Base-by-base conservation (phyloP, 352 stramenopile genomes). In the Globisporangium paddicum region DNA sequence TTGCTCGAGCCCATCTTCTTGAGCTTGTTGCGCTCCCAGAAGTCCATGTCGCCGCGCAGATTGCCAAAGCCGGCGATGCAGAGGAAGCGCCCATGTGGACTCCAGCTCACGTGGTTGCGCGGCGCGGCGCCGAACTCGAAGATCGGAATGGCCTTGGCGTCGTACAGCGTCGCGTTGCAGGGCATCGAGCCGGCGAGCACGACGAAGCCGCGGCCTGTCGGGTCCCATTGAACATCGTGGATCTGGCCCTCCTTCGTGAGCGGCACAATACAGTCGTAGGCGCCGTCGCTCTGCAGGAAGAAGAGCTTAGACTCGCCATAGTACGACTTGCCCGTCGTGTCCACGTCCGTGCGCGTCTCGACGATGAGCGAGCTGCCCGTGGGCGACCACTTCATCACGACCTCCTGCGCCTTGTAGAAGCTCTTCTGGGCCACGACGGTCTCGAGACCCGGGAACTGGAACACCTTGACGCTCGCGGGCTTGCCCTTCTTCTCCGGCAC, bases 291-390 rank as follows among this genome's bases (percentile, higher is more conserved):
- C 69, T 97, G 83, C 62, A 99, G 71, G 63, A 99, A 94, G 72
- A 98, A 99, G 2, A 99, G 73, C 10, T 93, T 90, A 0, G 96
- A 98, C 55, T 97, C 96, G 48, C 97, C 97, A 61, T 99, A 99
- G 76, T 99, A 99, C 42, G 90, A 98, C 71, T 98, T 86, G 58
- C 94, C 94, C 0, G 87, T 94, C 38, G 88, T 96, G 61, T 97
- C 90, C 18, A 97, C 83, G 55, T 97, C 90, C 53, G 90, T 97
- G 55, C 87, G 87, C 42, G 89, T 97, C 72, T 97, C 84, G 65
- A 96, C 92, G 51, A 97, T 83, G 25, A 97, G 69, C 40, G 88
- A 80, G 11, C 68, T 84, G 55, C 89, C 88, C 3, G 85, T 93
- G 1, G 90, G 87, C 46, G 87, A 93, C 90, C 90, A 97, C 66